These are phyloP conservation scores for Lentinula edodes DNA, from an alignment of 768 basidiomycete genomes.

Conservation along the genomic window DNA sequence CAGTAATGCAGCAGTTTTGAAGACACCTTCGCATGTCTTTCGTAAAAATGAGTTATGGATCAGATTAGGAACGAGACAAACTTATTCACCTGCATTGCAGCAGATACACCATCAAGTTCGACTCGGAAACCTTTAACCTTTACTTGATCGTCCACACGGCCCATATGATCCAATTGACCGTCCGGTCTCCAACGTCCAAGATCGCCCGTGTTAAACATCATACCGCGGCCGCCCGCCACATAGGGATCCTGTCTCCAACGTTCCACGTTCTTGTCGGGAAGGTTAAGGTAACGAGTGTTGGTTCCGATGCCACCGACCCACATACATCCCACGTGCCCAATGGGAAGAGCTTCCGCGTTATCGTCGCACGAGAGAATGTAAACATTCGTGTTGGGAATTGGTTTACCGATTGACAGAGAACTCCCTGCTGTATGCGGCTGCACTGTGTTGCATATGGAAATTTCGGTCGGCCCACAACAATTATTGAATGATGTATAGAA, in stretches of 20 bases:
- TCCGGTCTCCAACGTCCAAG: conserved; percentile 33
- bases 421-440: conserved; percentile 29
- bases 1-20: conserved; percentile 32
- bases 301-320: conserved; percentile 39
- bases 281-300: conserved; percentile 21
- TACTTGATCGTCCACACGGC: conserved; percentile 40
- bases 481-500: conserved; percentile 20
- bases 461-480: conserved; percentile 39
- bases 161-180: conserved; percentile 33
- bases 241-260: conserved; percentile 38
- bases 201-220: conserved; percentile 50
- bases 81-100: conserved; percentile 31
- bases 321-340: conserved; percentile 37
- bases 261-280: conserved; percentile 29
- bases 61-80: background rate
- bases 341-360: conserved; percentile 26
- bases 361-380: conserved; percentile 30
- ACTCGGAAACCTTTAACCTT: conserved; percentile 49
- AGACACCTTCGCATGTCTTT: conserved; percentile 27
- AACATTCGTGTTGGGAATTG: conserved; percentile 39
- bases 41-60: background rate
- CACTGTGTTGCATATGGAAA: conserved; percentile 41
- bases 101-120: conserved; percentile 43
- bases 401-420: conserved; percentile 33
- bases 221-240: conserved; percentile 17